Conservation (phyloP, 768 basidiomycete genomes). For the Leccinum pellstonianum region DNA sequence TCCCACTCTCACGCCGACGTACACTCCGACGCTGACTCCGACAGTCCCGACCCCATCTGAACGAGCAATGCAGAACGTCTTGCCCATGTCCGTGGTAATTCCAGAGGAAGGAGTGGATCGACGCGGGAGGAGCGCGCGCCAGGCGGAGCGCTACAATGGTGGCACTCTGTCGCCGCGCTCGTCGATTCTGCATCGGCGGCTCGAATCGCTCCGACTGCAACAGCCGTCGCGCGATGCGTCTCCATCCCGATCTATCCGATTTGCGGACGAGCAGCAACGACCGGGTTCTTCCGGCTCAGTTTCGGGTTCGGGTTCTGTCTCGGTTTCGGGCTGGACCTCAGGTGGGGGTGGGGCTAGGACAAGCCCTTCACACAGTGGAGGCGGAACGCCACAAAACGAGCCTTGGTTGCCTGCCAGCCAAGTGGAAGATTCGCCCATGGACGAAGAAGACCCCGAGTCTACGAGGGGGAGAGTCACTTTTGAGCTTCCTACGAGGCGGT, state of each 20-base stretch:
- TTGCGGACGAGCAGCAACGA: constrained; percentile 38
- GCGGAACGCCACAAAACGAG: constrained; percentile 20
- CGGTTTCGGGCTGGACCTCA: not conserved
- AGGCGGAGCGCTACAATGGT: constrained; percentile 13
- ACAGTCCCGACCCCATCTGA: not conserved
- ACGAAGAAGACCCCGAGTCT: constrained; percentile 17
- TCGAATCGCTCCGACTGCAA: constrained; percentile 28
- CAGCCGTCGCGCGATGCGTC: constrained; percentile 40
- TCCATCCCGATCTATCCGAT: constrained; percentile 48
- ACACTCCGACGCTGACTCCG: not conserved
- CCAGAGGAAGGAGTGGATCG: not conserved
- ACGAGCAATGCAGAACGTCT: constrained; percentile 3
- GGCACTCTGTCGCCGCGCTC: constrained; percentile 16
- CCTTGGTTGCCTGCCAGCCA: constrained; percentile 11
- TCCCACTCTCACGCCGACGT: not conserved
- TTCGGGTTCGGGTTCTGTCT: not conserved
- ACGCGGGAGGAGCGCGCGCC: constrained; percentile 25
- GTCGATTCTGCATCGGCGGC: constrained; percentile 30
- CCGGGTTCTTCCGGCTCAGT: constrained; percentile 8
- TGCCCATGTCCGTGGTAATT: not conserved
- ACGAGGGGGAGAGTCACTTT: constrained; percentile 20
- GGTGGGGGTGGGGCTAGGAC: not conserved
- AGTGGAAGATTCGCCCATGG: constrained; percentile 8
- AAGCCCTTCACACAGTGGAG: constrained; percentile 18
- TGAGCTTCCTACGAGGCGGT: constrained; percentile 17